phyloP scores from a whole-genome alignment of 139 green algal species.

The Spirogloea muscicola region DNA sequence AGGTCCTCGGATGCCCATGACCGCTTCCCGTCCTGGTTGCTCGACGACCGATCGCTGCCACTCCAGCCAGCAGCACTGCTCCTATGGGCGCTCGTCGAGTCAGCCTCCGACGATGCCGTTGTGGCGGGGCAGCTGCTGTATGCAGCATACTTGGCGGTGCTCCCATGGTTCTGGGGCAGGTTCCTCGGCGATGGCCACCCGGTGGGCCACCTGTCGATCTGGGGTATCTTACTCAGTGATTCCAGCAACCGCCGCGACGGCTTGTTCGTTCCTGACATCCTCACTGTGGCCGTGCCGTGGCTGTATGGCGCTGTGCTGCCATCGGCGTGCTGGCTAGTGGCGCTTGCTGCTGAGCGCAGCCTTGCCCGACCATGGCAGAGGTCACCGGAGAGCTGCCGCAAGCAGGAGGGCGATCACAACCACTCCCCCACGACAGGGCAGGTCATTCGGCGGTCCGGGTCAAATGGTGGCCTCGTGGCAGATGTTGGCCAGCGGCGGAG shows the following conservation, averaged over 20 bases:
- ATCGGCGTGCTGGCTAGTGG: no score
- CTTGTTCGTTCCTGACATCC: constrained; percentile 1
- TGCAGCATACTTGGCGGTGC: neutral
- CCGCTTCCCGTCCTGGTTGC: no score
- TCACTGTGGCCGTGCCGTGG: constrained; percentile 7
- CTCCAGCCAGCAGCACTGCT: neutral
- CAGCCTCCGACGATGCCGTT: neutral
- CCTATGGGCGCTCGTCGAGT: neutral
- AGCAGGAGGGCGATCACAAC: no score
- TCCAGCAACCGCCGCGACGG: neutral
- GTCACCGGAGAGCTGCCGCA: no score
- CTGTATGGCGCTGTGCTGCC: constrained; percentile 6
- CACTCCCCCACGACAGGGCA: no score
- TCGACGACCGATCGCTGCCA: no score
- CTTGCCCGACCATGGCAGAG: no score
- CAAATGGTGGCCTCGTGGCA: no score
- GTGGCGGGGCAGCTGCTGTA: neutral
- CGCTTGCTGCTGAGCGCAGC: no score
- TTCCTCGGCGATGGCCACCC: constrained; percentile 1
- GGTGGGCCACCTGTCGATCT: constrained; percentile 4
- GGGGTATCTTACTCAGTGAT: constrained; percentile 1
- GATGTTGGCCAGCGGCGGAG: no score
- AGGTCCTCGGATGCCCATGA: no score
- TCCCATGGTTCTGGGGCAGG: constrained; percentile 5
- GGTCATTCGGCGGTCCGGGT: no score